Percentiles rank a stretch among this genome's conserved stretches.
Evolutionary conservation across 2,329 filamentous ascomycete species (phyloP).

Genomic region (Sporothrix euskadiensis): DNA sequence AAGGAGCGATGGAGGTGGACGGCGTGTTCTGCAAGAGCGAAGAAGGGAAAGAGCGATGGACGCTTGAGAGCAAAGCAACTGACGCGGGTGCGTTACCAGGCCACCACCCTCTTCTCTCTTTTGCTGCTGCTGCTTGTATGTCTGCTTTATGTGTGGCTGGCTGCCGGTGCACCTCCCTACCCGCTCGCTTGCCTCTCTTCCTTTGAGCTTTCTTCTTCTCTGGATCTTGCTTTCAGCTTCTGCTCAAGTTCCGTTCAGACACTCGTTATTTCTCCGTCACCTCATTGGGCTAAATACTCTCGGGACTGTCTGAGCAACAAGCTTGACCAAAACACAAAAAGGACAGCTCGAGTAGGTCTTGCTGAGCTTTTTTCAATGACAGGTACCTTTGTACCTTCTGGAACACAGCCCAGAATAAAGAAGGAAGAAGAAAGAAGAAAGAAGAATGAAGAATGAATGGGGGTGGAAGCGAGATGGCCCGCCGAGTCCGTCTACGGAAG

Average conservation of each 20-base stretch:
- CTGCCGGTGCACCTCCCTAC: slow-evolving; percentile 5
- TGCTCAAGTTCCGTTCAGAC: not conserved
- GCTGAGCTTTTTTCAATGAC: not conserved
- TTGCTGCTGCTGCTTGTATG: not conserved
- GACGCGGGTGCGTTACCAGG: slow-evolving; percentile 17
- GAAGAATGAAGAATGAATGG: not conserved
- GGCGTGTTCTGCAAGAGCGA: slow-evolving; percentile 5
- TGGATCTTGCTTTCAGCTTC: not conserved
- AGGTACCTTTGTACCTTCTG: slow-evolving; percentile 7
- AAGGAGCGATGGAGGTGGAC: slow-evolving; percentile 1
- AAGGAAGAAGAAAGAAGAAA: not conserved
- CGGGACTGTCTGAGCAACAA: slow-evolving; percentile 5
- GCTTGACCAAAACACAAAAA: not conserved
- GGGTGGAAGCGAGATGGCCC: not conserved
- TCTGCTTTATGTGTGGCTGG: slow-evolving; percentile 8
- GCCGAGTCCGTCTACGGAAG: not conserved
- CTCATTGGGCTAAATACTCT: slow-evolving; percentile 7
- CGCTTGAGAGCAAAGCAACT: slow-evolving; percentile 15
- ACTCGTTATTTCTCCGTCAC: not conserved
- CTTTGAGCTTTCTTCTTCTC: not conserved
- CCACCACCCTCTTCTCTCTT: not conserved
- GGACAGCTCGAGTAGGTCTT: not conserved
- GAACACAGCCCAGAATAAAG: not conserved
- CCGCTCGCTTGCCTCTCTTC: not conserved
- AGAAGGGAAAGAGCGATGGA: slow-evolving; percentile 15